Evolutionary conservation across 495 filamentous ascomycete genomes (phyloP), one percentile per base, ranked within the genome.

Genomic region (Aspergillus funiculosus): DNA sequence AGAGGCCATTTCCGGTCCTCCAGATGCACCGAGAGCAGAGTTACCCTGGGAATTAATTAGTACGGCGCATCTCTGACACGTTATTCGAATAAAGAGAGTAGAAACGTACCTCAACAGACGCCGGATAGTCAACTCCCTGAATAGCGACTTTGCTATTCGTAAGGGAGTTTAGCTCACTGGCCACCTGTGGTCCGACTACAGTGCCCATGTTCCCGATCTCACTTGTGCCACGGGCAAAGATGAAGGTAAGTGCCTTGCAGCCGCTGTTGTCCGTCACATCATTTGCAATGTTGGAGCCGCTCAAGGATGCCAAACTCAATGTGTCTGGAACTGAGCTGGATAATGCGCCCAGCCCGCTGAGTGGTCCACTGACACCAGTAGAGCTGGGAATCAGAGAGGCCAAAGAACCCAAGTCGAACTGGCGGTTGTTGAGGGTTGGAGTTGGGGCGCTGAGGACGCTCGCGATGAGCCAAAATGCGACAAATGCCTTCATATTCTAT

Each of bases 171-270:
- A 83, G 50, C 9, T 72, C 62, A 1, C 68, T 60, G 19, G 75
- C 74, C 50, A 83, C 75, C 1, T 69, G 63, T 6, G 78, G 78
- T 1, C 77, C 77, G 34, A 69, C 69, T n/a, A 80, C 51, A n/a
- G 65, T 65, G 5, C 80, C 79, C 27, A 82, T 74, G 55, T 80
- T 77, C 10, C 76, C 77, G 6, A 67, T 47, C 53, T 81, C 78
- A 24, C 54, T 62, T 7, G 74, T 81, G 6, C 79, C 78, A 25
- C 79, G 72, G 7, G 78, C 78, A 43, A 77, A 82, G 48, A 83
- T 74, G 40, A 81, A 66, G 17, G 77, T 78, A 36, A 79, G 53
- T 14, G 60, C 48, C 30, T 66, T 61, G 58, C 76, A 79, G 26
- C 46, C 41, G 4, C 48, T 58, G 30, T 68, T 62, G 20, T 66